Conservation (phyloP, 108 stramenopile species). For the Aurantiochytrium sp. region DNA sequence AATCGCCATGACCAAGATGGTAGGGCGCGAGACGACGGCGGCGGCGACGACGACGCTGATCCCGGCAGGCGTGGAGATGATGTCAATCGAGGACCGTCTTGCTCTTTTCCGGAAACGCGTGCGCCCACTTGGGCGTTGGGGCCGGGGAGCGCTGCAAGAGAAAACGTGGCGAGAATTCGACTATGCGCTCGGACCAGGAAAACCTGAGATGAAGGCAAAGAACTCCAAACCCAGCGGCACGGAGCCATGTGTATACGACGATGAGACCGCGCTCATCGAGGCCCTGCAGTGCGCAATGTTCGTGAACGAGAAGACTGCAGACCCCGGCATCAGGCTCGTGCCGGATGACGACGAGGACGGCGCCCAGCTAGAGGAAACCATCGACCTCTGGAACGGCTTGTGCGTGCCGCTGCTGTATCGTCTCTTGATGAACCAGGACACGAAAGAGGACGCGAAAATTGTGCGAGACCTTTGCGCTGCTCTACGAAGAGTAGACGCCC, state of each 20-base stretch:
- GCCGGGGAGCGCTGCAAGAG: not conserved
- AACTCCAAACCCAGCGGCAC: not conserved
- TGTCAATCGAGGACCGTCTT: not conserved
- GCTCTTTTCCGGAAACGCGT: not conserved
- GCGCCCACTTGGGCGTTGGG: not conserved
- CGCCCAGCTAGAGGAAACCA: not conserved
- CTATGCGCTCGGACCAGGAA: not conserved
- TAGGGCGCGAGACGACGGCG: not conserved
- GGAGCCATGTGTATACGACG: conserved; percentile 6
- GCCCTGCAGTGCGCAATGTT: not conserved
- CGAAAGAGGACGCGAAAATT: not conserved
- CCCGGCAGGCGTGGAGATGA: not conserved
- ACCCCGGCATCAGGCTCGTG: not conserved
- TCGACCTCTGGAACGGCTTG: not conserved
- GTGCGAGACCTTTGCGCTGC: not conserved
- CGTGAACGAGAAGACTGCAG: not conserved
- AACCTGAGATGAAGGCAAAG: too few species aligned
- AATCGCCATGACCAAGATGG: not conserved
- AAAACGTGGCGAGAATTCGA: not conserved
- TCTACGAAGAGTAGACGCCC: not conserved
- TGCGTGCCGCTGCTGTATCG: not conserved
- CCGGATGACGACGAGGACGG: not conserved
- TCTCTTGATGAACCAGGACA: not conserved
- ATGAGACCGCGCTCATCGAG: conserved; percentile 2
- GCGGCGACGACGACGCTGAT: not conserved